Conservation (phyloP, 768 basidiomycete genomes). For the Podaxis rugospora region DNA sequence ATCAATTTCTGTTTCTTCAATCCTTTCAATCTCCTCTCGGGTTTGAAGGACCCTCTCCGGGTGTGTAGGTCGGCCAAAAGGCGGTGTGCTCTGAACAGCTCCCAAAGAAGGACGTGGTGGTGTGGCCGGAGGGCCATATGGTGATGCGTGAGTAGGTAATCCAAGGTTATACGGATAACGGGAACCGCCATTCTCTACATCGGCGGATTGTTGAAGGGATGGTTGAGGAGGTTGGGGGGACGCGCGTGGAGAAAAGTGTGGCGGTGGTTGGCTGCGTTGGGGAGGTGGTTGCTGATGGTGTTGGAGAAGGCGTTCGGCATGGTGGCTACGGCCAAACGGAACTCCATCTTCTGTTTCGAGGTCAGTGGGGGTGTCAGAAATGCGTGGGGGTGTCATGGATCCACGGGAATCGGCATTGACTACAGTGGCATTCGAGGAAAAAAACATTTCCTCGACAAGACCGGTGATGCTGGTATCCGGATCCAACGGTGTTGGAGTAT, state of each 20-base stretch:
- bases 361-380: conserved; percentile 42
- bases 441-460: conserved; percentile 69
- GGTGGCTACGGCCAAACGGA: conserved; percentile 61
- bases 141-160: conserved; percentile 28
- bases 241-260: conserved; percentile 25
- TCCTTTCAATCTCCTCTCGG: conserved; percentile 21
- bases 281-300: conserved; percentile 36
- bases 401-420: conserved; percentile 13
- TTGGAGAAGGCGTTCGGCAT: conserved; percentile 47
- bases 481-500: conserved; percentile 35
- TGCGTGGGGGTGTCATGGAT: conserved; percentile 39
- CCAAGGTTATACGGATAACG: conserved; percentile 24
- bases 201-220: conserved; percentile 16
- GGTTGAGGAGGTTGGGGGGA: conserved; percentile 17
- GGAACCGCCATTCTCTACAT: conserved; percentile 14
- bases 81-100: conserved; percentile 30
- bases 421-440: conserved; percentile 29
- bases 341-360: conserved; percentile 62
- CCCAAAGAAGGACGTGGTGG: conserved; percentile 30
- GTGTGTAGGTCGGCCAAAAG: conserved; percentile 33
- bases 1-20: conserved; percentile 23
- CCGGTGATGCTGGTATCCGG: conserved; percentile 62
- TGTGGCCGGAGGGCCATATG: conserved; percentile 28
- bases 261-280: conserved; percentile 22
- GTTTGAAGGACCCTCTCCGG: conserved; percentile 26